Conservation (phyloP, 1,284 basidiomycete species). For the Thecaphora thlaspeos region DNA sequence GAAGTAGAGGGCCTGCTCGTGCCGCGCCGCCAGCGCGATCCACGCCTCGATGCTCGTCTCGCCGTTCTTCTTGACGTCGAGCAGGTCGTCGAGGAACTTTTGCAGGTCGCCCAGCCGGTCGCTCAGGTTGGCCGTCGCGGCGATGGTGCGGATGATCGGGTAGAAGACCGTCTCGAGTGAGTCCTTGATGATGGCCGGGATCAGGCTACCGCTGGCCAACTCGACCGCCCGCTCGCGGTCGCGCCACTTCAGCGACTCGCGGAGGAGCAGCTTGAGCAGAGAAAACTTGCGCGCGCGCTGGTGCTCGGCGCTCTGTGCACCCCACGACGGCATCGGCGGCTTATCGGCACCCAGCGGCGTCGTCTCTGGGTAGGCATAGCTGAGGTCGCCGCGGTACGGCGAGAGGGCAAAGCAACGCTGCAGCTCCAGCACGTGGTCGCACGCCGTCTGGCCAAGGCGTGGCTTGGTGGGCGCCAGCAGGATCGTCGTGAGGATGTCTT, state of each 20-base stretch:
- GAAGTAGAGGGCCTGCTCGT: constrained; percentile 53
- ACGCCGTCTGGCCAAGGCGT: constrained; percentile 25
- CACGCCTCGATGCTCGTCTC: constrained; percentile 44
- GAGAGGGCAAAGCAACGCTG: constrained; percentile 49
- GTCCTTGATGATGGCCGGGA: constrained; percentile 53
- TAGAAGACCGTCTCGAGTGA: constrained; percentile 50
- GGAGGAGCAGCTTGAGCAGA: constrained; percentile 49
- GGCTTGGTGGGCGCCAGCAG: constrained; percentile 30
- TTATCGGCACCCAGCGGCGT: constrained; percentile 34
- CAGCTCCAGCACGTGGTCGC: constrained; percentile 43
- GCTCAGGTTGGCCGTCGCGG: constrained; percentile 38
- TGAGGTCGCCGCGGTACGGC: constrained; percentile 42
- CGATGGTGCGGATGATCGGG: constrained; percentile 40
- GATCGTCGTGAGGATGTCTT: constrained; percentile 54
- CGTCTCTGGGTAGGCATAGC: constrained; percentile 45
- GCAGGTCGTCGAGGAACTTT: constrained; percentile 50
- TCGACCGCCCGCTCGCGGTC: constrained; percentile 50
- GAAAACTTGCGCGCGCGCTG: constrained; percentile 52
- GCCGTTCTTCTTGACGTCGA: constrained; percentile 40
- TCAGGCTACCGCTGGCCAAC: constrained; percentile 43
- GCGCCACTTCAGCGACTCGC: constrained; percentile 48
- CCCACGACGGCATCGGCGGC: constrained; percentile 35
- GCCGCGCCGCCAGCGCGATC: constrained; percentile 48
- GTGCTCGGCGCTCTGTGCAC: constrained; percentile 29
- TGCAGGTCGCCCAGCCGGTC: constrained; percentile 52